Conservation (phyloP, 305 asterid species). For the Plantago lanceolata region DNA sequence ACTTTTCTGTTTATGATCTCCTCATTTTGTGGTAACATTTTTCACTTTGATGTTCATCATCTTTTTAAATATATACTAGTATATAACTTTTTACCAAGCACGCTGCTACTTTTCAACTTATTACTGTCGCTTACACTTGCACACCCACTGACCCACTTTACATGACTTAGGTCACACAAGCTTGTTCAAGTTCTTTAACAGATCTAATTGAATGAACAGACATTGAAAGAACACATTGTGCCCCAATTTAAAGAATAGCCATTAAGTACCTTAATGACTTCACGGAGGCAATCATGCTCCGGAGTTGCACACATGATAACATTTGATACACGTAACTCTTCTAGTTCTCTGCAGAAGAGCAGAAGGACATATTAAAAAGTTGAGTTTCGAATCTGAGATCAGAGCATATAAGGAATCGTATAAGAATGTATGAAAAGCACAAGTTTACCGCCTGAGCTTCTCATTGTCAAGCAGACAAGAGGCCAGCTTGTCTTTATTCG, state of each 20-base stretch:
- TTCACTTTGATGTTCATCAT: no score
- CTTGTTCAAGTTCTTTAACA: not conserved
- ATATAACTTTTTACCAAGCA: no score
- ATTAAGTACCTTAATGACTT: constrained; percentile 60
- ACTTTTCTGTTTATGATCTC: no score
- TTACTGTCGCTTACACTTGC: no score
- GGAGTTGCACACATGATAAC: constrained; percentile 30
- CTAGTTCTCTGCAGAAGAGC: constrained; percentile 55
- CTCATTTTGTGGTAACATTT: no score
- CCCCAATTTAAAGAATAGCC: not conserved
- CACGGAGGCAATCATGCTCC: constrained; percentile 44
- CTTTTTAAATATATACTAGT: no score
- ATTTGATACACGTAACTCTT: constrained; percentile 42
- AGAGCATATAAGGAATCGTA: constrained; percentile 11
- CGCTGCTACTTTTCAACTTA: no score
- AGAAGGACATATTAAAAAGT: constrained; percentile 15
- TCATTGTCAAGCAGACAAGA: constrained; percentile 64
- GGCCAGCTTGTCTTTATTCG: constrained; percentile 54
- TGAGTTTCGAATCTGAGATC: constrained; percentile 10
- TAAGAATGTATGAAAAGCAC: constrained; percentile 13
- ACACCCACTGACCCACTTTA: not conserved
- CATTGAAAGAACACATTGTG: not conserved
- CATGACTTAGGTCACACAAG: not conserved
- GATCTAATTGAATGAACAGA: not conserved
- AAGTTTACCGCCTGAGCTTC: constrained; percentile 58